Evolutionary conservation across 2,329 filamentous ascomycete species (phyloP).

Genomic region (Aureobasidium musti): DNA sequence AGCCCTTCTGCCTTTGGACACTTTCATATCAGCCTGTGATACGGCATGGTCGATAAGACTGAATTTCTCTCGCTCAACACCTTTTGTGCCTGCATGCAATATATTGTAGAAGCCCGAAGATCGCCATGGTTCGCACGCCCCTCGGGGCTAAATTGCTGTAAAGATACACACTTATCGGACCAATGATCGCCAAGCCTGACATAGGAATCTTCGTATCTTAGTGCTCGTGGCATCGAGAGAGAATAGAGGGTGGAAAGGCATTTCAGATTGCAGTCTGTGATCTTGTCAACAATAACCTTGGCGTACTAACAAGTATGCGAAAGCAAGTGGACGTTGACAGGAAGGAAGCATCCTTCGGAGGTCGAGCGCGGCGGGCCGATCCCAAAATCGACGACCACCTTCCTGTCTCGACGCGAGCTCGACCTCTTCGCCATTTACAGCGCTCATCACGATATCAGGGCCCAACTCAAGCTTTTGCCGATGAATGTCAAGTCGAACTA

Average conservation of each 20-base stretch:
- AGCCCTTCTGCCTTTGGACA: neutral
- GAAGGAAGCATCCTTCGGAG: neutral
- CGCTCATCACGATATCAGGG: neutral
- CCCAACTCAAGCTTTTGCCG: slow-evolving; percentile 17
- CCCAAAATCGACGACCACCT: neutral
- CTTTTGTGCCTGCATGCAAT: slow-evolving; percentile 2
- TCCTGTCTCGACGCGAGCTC: slow-evolving; percentile 9
- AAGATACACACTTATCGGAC: slow-evolving; percentile 18
- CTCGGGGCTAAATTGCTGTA: neutral
- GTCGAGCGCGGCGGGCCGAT: slow-evolving; percentile 19
- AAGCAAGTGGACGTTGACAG: neutral
- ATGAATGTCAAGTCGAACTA: neutral
- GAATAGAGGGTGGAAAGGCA: no score
- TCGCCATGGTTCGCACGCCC: neutral
- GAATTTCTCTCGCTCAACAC: neutral
- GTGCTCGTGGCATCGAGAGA: neutral
- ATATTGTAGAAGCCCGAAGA: neutral
- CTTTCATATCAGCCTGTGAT: neutral
- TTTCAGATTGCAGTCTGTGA: no score
- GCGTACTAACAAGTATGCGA: no score
- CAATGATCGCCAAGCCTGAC: neutral
- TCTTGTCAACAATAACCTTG: no score
- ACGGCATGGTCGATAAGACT: neutral
- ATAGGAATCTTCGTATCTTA: neutral
- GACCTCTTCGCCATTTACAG: neutral